A percentile compares a stretch with the other conserved stretches of the same genome.
Conservation (phyloP, 148 eudicot species). For the Amaranthus cruentus region DNA sequence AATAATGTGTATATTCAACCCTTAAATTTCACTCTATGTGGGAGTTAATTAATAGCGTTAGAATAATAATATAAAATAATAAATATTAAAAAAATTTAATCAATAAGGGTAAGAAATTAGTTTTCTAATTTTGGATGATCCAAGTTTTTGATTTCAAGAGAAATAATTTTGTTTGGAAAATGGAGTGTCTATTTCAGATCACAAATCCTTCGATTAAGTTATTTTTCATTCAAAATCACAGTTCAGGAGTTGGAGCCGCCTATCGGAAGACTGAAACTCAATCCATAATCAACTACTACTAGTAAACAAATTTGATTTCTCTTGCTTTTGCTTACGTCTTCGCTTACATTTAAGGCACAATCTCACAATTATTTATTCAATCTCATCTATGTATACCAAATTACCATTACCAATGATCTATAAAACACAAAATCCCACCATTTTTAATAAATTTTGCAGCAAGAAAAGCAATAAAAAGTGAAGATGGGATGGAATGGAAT, state of each 20-base stretch:
- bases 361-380: not conserved
- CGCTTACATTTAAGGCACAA: constrained; percentile 10
- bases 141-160: no score
- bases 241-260: not conserved
- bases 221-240: not conserved
- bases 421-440: not conserved
- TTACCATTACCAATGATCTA: not conserved
- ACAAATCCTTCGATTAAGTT: no score
- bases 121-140: no score
- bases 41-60: no score
- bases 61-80: no score
- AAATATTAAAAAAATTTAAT: no score
- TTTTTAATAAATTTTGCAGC: not conserved
- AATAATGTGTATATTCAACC: no score
- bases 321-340: constrained; percentile 18
- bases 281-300: not conserved
- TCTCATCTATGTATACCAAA: not conserved
- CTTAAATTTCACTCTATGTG: no score
- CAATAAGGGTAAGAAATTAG: no score
- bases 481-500: constrained; percentile 86
- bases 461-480: not conserved
- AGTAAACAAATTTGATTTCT: not conserved
- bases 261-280: not conserved
- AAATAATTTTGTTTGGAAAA: no score
- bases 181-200: no score